Conservation (phyloP, 202 grass and related monocot genomes). For the Carex sylvatica region DNA sequence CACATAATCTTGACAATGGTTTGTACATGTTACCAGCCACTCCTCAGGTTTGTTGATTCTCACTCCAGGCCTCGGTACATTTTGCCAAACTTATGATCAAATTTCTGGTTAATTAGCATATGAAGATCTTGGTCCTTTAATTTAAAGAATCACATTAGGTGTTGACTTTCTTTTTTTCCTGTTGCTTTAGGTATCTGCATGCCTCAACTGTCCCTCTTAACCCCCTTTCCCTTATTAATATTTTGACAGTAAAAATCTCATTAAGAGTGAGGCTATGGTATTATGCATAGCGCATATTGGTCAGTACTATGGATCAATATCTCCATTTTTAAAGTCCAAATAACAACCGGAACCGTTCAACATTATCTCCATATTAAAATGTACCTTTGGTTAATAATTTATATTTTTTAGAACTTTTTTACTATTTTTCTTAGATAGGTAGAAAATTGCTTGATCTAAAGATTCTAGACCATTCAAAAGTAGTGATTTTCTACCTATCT, state of each 20-base stretch:
- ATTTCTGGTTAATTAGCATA: conserved; percentile 6
- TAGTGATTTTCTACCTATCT: too few relatives aligned
- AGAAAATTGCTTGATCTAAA: too few relatives aligned
- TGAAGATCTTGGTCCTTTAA: background rate
- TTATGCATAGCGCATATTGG: too few relatives aligned
- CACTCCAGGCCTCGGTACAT: background rate
- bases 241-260: background rate
- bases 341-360: too few relatives aligned
- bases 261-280: too few relatives aligned
- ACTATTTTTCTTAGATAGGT: too few relatives aligned
- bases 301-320: too few relatives aligned
- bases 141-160: background rate
- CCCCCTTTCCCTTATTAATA: background rate
- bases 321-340: too few relatives aligned
- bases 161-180: background rate
- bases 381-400: too few relatives aligned
- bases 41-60: conserved; percentile 60
- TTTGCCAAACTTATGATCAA: background rate
- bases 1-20: conserved; percentile 89
- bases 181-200: conserved; percentile 10
- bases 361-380: too few relatives aligned
- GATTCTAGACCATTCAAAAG: too few relatives aligned
- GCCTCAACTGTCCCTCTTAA: background rate
- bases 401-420: too few relatives aligned
- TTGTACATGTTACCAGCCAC: conserved; percentile 80